Evolutionary conservation across 306 rosid species (phyloP), one percentile per base, ranked within the genome.

Genomic region (Gleditsia sinensis): DNA sequence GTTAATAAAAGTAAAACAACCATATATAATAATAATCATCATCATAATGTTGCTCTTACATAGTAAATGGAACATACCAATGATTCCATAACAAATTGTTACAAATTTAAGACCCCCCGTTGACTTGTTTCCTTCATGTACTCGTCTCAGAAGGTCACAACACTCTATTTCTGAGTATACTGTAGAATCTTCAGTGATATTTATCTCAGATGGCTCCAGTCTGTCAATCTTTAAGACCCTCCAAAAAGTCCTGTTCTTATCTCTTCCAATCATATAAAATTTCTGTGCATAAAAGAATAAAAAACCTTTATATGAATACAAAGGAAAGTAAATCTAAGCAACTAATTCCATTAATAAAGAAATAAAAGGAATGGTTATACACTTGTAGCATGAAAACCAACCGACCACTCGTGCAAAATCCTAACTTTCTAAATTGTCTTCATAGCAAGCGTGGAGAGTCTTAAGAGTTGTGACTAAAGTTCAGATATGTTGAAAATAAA

Each of bases 31-130:
- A 54, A 14, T 5, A 9, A 36, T 10, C 68, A 40, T 37, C 34
- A 34, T 62, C 13, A 62, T 53, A 40, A 46, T 13, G 70, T 49
- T n/a, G 36, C 27, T 28, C 24, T 60, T 16, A 33, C 61, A 58
- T 49, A 67, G 66, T n/a, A 77, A 19, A 80, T 28, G 71, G 74
- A 40, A 51, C 81, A n/a, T 90, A 95, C 99, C 99, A 39, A 95
- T 82, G 74, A 95, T 87, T 85, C 98, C 99, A 75, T 92, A 95
- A 84, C 97, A 95, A 42, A 79, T 78, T 49, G 98, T 86, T 77
- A 95, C 85, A 66, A 88, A 85, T 83, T 88, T 95, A 87, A 95
- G 97, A 67, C 99, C 99, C n/a, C 97, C 99, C 11, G 92, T 85
- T 33, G 91, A 58, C 86, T 86, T 83, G 85, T 95, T 92, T 83